Evolutionary conservation across 1,284 basidiomycete species (phyloP).

Genomic region (Schizophyllum commune): DNA sequence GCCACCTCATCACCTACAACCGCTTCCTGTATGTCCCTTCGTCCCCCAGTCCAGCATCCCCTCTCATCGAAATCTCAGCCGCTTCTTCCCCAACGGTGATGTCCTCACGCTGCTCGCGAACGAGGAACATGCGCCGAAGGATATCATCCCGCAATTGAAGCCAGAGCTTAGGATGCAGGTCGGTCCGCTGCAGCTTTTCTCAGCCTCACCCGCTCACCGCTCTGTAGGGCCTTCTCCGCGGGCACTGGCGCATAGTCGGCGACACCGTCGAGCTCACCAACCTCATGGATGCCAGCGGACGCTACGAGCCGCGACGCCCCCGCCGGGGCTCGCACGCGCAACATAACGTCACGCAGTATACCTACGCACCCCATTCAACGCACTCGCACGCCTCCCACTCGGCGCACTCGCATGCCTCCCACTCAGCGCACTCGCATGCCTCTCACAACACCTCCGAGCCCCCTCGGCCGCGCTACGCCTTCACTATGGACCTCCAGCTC

Average conservation of each 20-base stretch:
- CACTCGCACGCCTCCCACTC: neutral
- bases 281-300: constrained; percentile 46
- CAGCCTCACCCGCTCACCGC: neutral
- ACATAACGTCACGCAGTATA: neutral
- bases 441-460: neutral
- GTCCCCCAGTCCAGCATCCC: neutral
- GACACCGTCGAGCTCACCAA: constrained; percentile 54
- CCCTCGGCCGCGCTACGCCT: constrained; percentile 55
- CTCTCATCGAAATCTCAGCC: constrained; percentile 33
- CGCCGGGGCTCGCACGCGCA: neutral
- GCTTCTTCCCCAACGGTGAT: constrained; percentile 83
- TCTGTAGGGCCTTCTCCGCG: constrained; percentile 57
- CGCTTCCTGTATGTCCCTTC: constrained; percentile 61
- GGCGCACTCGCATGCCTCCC: too few relatives aligned
- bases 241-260: constrained; percentile 59
- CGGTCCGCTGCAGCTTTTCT: neutral
- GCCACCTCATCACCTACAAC: constrained; percentile 75
- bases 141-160: constrained; percentile 73
- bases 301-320: constrained; percentile 10
- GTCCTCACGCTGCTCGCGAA: constrained; percentile 85
- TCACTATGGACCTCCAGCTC: constrained; percentile 78
- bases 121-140: constrained; percentile 66
- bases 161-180: constrained; percentile 78
- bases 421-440: too few relatives aligned
- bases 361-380: neutral